Conservation (phyloP, 139 green algal species). For the Pseudopediastrum boryanum region DNA sequence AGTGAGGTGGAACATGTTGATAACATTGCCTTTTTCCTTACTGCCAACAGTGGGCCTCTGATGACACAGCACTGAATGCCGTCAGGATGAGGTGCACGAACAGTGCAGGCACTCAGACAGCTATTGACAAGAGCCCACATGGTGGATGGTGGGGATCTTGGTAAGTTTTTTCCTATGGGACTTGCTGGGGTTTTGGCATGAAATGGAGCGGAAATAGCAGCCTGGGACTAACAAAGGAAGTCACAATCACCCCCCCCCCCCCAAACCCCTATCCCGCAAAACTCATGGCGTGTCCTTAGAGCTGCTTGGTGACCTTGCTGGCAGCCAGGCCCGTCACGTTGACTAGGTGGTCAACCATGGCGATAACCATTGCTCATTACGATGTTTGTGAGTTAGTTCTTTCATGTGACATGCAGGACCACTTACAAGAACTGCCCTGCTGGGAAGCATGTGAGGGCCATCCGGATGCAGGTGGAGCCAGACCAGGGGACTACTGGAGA, state of each 20-base stretch:
- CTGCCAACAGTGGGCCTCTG: not conserved
- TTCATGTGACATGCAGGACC: too few relatives aligned
- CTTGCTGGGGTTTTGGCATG: too few relatives aligned
- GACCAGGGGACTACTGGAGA: not conserved
- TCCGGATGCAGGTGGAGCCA: not conserved
- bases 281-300: too few relatives aligned
- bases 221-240: too few relatives aligned
- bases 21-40: not conserved
- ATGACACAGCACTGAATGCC: slow-evolving; percentile 6
- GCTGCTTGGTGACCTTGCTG: too few relatives aligned
- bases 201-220: too few relatives aligned
- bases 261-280: not conserved
- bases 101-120: not conserved
- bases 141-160: not conserved
- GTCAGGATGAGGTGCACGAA: not conserved
- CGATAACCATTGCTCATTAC: too few relatives aligned
- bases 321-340: too few relatives aligned
- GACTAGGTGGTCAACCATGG: too few relatives aligned
- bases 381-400: too few relatives aligned
- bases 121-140: not conserved
- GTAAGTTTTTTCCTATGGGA: too few relatives aligned
- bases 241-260: not conserved
- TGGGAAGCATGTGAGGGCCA: not conserved
- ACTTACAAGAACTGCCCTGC: not conserved
- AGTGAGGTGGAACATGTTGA: too few relatives aligned